Percentiles rank a stretch among this genome's conserved stretches.
Evolutionary conservation across 176 grass and related monocot species (phyloP).

Genomic region (Triticum timopheevii): DNA sequence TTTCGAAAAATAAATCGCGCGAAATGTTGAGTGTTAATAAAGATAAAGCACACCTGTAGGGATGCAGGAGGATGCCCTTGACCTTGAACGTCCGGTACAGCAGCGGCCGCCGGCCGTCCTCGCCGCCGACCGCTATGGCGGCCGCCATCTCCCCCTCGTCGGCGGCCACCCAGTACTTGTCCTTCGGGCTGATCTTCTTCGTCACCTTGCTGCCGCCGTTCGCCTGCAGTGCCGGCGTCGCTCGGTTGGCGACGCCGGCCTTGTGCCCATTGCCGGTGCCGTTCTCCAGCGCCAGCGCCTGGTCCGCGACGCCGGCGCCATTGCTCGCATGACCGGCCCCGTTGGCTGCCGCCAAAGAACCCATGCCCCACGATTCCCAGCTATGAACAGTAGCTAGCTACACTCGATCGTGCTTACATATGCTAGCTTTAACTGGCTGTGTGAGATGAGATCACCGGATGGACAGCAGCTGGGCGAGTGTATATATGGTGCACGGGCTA

Average conservation of each 20-base stretch:
- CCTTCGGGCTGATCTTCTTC: neutral
- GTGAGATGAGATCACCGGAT: neutral
- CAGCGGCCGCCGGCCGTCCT: conserved; percentile 44
- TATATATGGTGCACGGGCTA: neutral
- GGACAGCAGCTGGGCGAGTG: neutral
- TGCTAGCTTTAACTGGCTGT: neutral
- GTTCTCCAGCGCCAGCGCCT: neutral
- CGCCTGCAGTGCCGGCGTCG: neutral
- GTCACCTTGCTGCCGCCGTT: conserved; percentile 18
- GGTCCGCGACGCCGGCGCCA: neutral
- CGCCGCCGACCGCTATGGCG: conserved; percentile 26
- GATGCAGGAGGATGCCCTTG: conserved; percentile 36
- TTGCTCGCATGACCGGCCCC: neutral
- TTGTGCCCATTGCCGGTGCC: neutral
- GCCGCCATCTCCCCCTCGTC: conserved; percentile 29
- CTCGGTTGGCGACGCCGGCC: neutral
- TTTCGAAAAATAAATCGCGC: neutral
- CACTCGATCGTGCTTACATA: neutral
- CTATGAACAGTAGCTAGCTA: neutral
- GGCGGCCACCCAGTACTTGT: conserved; percentile 47
- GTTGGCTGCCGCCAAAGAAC: conserved; percentile 17
- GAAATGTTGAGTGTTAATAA: neutral
- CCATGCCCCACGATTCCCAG: neutral
- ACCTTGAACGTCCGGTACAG: conserved; percentile 50
- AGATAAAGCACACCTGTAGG: conserved; percentile 33